Base-by-base conservation (phyloP, 257 asterid species). In the Perilla frutescens region DNA sequence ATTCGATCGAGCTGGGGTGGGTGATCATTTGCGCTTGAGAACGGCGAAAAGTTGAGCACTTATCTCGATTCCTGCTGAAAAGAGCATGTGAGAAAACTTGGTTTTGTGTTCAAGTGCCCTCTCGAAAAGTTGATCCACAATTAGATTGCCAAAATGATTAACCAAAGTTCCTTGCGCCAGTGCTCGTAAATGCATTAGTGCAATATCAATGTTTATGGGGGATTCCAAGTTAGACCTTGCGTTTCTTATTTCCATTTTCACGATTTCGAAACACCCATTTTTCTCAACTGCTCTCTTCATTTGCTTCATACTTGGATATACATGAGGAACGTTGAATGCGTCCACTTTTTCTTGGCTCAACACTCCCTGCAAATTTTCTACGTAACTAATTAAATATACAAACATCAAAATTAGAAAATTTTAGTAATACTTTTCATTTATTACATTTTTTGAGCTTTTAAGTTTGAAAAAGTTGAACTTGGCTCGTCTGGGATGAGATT, bases 311-410 rank as follows among this genome's bases (percentile, higher is more conserved):
- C 13, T 5, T n/a, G 66, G 66, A 7, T 37, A 61, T 7, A 39
- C 29, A 37, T 61, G 47, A 7, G 49, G 34, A 6, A 61, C 12
- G n/a, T 61, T 61, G 13, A 61, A 61, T 7, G 12, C 5, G 2
- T 61, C 66, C 13, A 61, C 66, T 61, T 61, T 37, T 0, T 61
- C 66, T 61, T 61, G 66, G 11, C 6, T 14, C 1, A 61, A 37
- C 6, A 61, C 0, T 3, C 66, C 66, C 66, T 61, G 26, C 26
- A 20, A 20, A 20, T 20, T 20, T 20, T 20, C 0, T 20, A 20
- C 26, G 26, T 20, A 20, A 20, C 26, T 20, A 20, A 20, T 20
- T 20, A 20, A 20, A 20, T 1, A 20, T 20, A 20, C 26, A 20
- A 20, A 20, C 26, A 20, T 20, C 26, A 20, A 20, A 20, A 20